A percentile compares a stretch with the other conserved stretches of the same genome.
Evolutionary conservation across 306 rosid genomes (phyloP).

Genomic region (Inga laurina): DNA sequence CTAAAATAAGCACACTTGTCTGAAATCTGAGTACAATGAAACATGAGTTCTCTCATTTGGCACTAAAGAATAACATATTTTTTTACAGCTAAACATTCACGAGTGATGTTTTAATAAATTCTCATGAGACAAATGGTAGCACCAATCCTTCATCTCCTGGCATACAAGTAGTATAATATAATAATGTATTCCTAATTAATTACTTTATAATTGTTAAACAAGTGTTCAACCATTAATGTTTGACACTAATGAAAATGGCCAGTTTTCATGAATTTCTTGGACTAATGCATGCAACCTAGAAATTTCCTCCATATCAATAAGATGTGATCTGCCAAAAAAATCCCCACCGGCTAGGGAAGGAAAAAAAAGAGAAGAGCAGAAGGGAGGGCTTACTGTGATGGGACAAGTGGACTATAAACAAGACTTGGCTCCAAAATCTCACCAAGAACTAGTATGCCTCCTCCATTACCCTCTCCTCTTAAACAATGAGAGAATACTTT

Average conservation of each 20-base stretch:
- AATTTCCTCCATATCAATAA: constrained; percentile 22
- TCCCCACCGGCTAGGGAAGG: background rate
- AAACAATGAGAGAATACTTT: constrained; percentile 90
- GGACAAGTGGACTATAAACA: constrained; percentile 90
- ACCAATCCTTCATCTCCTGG: background rate
- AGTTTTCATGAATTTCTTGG: constrained; percentile 10
- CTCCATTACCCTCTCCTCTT: constrained; percentile 86
- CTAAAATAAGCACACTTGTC: too few relatives aligned
- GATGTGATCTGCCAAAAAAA: background rate
- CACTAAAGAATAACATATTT: background rate
- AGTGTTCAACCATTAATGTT: constrained; percentile 12
- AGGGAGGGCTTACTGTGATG: constrained; percentile 76
- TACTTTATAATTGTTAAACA: constrained; percentile 1
- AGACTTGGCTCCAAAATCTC: constrained; percentile 93
- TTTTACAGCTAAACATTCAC: background rate
- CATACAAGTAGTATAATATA: background rate
- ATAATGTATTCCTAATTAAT: background rate
- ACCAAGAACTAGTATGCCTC: constrained; percentile 91
- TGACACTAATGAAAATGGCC: constrained; percentile 18
- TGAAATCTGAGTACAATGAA: too few relatives aligned
- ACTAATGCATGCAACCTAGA: constrained; percentile 11
- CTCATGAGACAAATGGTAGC: background rate
- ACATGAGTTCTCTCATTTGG: background rate
- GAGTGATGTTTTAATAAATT: background rate
- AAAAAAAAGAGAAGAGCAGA: background rate